Base-by-base conservation (phyloP, 2,329 filamentous ascomycete genomes). In the Fusarium chaquense region DNA sequence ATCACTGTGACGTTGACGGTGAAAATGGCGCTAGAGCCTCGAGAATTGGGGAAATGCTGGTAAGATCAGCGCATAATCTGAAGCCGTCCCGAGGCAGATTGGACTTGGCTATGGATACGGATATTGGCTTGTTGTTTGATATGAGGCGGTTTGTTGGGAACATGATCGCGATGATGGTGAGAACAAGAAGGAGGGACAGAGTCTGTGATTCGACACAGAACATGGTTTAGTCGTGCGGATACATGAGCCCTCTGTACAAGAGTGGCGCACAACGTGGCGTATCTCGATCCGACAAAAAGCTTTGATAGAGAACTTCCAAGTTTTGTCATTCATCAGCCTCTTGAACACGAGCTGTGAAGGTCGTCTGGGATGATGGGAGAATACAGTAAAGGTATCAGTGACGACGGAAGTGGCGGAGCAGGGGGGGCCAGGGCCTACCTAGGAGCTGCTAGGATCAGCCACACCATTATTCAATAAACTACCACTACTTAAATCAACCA, bases 1-100 rank as follows among this genome's bases (percentile, higher is more conserved):
- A 66, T 62, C 56, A 69, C 68, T 71, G 68, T 71, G 68, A 71
- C 68, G 68, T 70, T 71, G 46, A 71, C 68, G 68, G 68, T 71
- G 64, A 56, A 53, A 65, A 54, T 52, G 69, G 60, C 68, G 68
- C 68, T 71, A 69, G 57, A 69, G 49, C 57, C 49, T 69, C 26
- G 36, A 56, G 55, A 47, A 62, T 55, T 68, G 56, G 49, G 53
- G 45, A 50, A 59, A 54, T 33, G 43, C 47, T 53, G 50, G 58
- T 50, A 58, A 55, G 59, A 70, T 70, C 62, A 70, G 62, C 67
- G 28, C 58, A 56, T 60, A 44, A 45, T 51, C 43, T 60, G 43
- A 18, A 46, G 58, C 54, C 50, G 57, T 54, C 43, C 45, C 38
- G 50, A 68, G 54, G 43, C 49, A 60, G 28, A 63, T 56, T 54